Base-by-base conservation (phyloP, 257 asterid species). In the Jaltomata sinuosa region DNA sequence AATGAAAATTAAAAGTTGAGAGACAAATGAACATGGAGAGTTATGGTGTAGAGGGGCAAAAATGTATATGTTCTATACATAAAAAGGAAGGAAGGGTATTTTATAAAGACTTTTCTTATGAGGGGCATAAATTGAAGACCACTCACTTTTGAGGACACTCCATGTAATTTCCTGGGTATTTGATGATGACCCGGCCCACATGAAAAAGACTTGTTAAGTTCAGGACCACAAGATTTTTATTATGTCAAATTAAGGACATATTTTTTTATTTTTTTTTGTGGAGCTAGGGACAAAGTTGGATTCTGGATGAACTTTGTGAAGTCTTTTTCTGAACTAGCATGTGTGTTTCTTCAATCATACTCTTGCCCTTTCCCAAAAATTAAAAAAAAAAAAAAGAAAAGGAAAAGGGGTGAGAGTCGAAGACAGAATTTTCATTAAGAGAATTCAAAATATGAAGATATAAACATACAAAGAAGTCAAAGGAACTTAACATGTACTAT, bases 241-340 rank as follows among this genome's bases (percentile, higher is more conserved):
- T 14, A 40, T 53, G 52, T 79, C 78, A 25, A 64, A 16, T 50
- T 21, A 42, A 49, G 54, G 77, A 53, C 50, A 25, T n/a, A n/a
- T n/a, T n/a, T 25, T 59, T 9, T 9, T 65, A 79, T 79, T 62
- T 80, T 3, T 9, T 64, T 81, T 55, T 57, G 65, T 32, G 67
- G 69, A 40, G 54, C 64, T 47, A 50, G 25, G 65, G 85, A 84
- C 87, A 88, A 86, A 38, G 10, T 83, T 79, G 4, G 77, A 83
- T 76, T 74, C 83, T 54, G 25, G 9, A 47, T 47, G 42, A 76
- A 47, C 57, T 2, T n/a, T 74, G 80, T 74, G 4, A 42, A 74
- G 80, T 74, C 22, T 36, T 74, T 42, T 74, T 76, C 81, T 27
- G 16, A 74, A 47, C 42, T 1, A 76, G 5, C 40, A 47, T 76